These are phyloP conservation scores for Globisporangium nodosum DNA, from an alignment of 352 stramenopile genomes.

Conservation along the genomic window DNA sequence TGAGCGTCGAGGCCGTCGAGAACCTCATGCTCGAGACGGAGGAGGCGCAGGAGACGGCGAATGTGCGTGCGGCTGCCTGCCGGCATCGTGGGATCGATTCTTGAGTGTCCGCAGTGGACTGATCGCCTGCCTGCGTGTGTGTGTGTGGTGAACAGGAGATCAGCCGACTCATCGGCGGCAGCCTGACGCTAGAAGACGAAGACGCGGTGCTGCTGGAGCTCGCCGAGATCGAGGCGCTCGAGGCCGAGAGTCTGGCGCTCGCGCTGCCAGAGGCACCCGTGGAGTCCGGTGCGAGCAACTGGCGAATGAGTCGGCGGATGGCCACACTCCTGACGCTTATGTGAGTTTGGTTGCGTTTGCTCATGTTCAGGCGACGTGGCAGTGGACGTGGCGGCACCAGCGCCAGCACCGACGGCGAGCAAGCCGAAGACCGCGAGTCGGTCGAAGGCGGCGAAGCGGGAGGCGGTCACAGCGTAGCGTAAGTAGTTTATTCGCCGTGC, in stretches of 20 bases:
- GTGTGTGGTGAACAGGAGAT: slow-evolving; percentile 60
- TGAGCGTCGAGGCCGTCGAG: slow-evolving; percentile 84
- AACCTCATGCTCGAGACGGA: slow-evolving; percentile 87
- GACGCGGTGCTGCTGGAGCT: slow-evolving; percentile 81
- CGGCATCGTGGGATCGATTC: background rate
- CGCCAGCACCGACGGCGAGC: background rate
- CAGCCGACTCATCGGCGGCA: slow-evolving; percentile 72
- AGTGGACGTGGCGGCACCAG: background rate
- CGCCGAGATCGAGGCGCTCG: slow-evolving; percentile 74
- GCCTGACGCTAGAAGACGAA: slow-evolving; percentile 78
- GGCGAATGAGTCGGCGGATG: background rate
- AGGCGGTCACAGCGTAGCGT: background rate
- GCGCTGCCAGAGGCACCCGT: slow-evolving; percentile 56
- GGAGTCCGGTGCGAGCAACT: background rate
- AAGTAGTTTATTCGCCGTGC: background rate
- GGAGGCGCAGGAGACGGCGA: slow-evolving; percentile 73
- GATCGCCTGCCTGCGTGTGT: slow-evolving; percentile 8
- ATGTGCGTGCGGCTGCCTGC: slow-evolving; percentile 31
- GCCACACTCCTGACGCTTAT: background rate
- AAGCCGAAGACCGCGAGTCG: background rate
- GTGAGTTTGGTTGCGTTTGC: background rate
- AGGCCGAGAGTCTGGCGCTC: slow-evolving; percentile 45
- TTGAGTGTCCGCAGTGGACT: background rate
- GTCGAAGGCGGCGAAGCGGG: background rate
- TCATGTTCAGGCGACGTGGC: background rate